Evolutionary conservation across 2,329 filamentous ascomycete species (phyloP), one percentile per base, ranked within the genome.

Genomic region (Colletotrichum ledebouriae): DNA sequence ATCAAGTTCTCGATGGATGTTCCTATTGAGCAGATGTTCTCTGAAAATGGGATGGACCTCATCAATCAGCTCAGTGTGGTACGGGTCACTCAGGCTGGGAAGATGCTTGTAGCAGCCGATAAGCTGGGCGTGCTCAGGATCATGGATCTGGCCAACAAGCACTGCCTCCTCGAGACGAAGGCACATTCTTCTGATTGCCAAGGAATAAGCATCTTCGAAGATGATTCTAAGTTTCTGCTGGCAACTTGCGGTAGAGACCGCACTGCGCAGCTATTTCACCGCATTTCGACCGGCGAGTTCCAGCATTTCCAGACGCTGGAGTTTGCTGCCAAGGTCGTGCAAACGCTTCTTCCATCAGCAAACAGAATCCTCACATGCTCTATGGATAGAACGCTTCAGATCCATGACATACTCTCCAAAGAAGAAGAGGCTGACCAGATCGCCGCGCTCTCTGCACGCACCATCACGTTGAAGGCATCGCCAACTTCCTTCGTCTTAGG

Each of bases 271-370:
- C 82, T 99, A n/a, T 98, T 98, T 76, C 85, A 88, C 69, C 83
- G 85, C 29, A 84, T 84, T 25, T 80, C 81, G 1, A 82, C 79
- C 12, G 86, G 88, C 2, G 80, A 79, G 3, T 91, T 97, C 78
- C 87, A 92, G 66, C 87, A 98, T 65, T 87, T 97, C 59, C 96
- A 99, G 78, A 99, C 96, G 0, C 87, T 98, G 63, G 95, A 99
- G 73, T 97, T 98, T 78, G 90, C 94, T 34, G 93, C 94, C 22
- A 92, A 93, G 71, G 94, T 99, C 17, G 91, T 87, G 62, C 90
- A 90, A 75, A 85, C 85, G 33, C 81, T 98, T 33, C 84, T 94
- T 9, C 94, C 97, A 66, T 88, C 92, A 3, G 86, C 91, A 47
- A 87, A 94, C 76, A 90, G 86, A 70, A 81, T 98, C 50, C 85